Percentiles rank a stretch among this genome's conserved stretches.
Conservation (phyloP, 2,329 filamentous ascomycete species). For the Esteya vermicola region DNA sequence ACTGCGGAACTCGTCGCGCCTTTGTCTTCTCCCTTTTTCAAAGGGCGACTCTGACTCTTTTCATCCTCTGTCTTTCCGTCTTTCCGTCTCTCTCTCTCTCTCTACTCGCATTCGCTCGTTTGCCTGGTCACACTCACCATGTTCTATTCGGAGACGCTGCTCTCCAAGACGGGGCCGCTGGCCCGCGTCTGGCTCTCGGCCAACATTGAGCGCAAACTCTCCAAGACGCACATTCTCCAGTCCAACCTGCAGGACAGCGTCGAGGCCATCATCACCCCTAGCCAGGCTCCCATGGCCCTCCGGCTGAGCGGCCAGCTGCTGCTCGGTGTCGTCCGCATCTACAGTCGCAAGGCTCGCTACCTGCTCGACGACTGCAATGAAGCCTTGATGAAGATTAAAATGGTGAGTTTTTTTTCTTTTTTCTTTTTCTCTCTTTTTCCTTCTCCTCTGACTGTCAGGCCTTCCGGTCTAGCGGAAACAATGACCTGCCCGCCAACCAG, state of each 20-base stretch:
- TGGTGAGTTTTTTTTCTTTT: conserved; percentile 45
- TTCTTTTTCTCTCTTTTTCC: conserved; percentile 15
- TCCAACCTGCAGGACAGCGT: conserved; percentile 93
- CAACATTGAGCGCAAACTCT: conserved; percentile 96
- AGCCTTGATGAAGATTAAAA: conserved; percentile 94
- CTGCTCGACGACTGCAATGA: conserved; percentile 95
- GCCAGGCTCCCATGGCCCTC: conserved; percentile 86
- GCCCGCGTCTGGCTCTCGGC: conserved; percentile 96
- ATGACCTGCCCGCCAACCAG: conserved; percentile 77
- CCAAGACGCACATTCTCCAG: conserved; percentile 89
- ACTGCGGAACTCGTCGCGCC: no score
- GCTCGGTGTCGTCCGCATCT: conserved; percentile 92
- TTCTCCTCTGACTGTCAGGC: conserved; percentile 44
- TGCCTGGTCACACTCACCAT: no score
- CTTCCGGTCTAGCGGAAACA: conserved; percentile 86
- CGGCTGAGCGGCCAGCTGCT: conserved; percentile 88
- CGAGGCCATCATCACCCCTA: conserved; percentile 83
- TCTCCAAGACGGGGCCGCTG: conserved; percentile 93
- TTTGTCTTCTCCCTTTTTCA: no score
- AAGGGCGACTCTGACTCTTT: no score
- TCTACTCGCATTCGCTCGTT: not conserved
- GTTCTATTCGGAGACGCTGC: conserved; percentile 95
- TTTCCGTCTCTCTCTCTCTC: not conserved
- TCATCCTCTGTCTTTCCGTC: not conserved
- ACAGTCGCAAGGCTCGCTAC: conserved; percentile 93